Percentiles rank a stretch among this genome's conserved stretches.
Evolutionary conservation across 2,329 filamentous ascomycete species (phyloP).

Genomic region (Arthrobotrys megalospora): DNA sequence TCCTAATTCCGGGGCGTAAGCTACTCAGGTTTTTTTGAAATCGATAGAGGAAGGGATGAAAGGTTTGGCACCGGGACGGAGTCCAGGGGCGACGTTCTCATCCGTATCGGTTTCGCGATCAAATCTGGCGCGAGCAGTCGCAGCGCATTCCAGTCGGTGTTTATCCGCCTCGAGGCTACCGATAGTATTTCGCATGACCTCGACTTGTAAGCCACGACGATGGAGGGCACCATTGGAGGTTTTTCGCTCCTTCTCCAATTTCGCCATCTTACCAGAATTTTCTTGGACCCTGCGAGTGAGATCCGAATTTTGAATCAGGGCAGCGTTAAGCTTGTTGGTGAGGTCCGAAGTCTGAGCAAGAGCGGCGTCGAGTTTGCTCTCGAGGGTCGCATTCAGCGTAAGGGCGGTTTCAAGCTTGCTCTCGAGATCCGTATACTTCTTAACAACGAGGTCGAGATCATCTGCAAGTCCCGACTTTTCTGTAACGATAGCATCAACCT

Average conservation of each 20-base stretch:
- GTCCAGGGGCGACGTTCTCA: background rate
- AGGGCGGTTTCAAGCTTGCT: conserved; percentile 1
- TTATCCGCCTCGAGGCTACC: conserved; percentile 43
- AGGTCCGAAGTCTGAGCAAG: background rate
- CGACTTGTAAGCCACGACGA: conserved; percentile 7
- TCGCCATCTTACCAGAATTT: background rate
- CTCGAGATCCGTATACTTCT: background rate
- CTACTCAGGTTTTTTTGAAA: background rate
- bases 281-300: background rate
- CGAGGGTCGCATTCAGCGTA: background rate
- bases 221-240: conserved; percentile 9
- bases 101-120: background rate
- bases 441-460: background rate
- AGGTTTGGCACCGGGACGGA: background rate
- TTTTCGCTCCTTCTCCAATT: conserved; percentile 13
- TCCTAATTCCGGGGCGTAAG: background rate
- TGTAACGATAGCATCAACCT: background rate
- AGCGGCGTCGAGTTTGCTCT: conserved; percentile 17
- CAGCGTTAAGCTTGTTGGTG: background rate
- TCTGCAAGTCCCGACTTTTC: background rate
- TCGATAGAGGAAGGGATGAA: background rate
- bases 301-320: background rate
- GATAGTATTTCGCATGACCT: conserved; percentile 43
- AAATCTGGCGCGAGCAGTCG: conserved; percentile 12
- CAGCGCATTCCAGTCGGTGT: conserved; percentile 11